A percentile compares a stretch with the other conserved stretches of the same genome.
Evolutionary conservation across 768 basidiomycete species (phyloP).

Genomic region (Austroboletus eburneus): DNA sequence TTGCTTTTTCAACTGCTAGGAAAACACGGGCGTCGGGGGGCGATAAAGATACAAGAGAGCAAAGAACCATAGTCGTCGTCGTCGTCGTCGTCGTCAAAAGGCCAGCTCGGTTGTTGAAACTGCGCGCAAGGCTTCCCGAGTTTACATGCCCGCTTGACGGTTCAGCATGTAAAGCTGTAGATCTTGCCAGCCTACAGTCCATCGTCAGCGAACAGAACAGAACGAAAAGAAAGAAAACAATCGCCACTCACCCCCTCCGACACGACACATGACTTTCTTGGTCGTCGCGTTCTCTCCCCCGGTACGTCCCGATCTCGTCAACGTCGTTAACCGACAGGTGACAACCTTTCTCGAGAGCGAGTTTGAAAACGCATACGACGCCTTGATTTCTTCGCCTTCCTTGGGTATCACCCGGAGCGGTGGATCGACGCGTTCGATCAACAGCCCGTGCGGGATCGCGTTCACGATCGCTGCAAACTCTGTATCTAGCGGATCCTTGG

Average conservation of each 20-base stretch:
- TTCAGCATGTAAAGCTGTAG: constrained; percentile 72
- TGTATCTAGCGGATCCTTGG: constrained; percentile 75
- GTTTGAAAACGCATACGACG: constrained; percentile 80
- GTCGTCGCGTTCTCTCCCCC: constrained; percentile 40
- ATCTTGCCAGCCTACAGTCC: constrained; percentile 68
- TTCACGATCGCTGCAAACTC: constrained; percentile 78
- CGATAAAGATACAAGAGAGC: neutral
- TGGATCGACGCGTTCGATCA: constrained; percentile 78
- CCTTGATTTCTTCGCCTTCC: constrained; percentile 76
- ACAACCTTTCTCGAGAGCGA: constrained; percentile 69
- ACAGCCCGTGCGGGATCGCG: constrained; percentile 68
- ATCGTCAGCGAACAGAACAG: too few relatives aligned
- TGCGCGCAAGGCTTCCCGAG: neutral
- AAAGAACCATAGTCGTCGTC: neutral
- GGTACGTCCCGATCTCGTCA: constrained; percentile 53
- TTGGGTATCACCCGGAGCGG: constrained; percentile 60
- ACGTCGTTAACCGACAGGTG: constrained; percentile 74
- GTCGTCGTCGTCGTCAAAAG: too few relatives aligned
- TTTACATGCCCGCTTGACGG: constrained; percentile 64
- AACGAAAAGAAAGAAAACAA: neutral
- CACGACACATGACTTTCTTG: constrained; percentile 90
- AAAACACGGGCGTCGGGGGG: constrained; percentile 6
- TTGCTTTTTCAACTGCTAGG: constrained; percentile 10
- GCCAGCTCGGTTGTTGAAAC: neutral
- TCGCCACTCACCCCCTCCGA: constrained; percentile 75